Percentiles rank a stretch among this genome's conserved stretches.
Evolutionary conservation across 495 filamentous ascomycete genomes (phyloP).

Genomic region (Hyaloscypha hepaticicola): DNA sequence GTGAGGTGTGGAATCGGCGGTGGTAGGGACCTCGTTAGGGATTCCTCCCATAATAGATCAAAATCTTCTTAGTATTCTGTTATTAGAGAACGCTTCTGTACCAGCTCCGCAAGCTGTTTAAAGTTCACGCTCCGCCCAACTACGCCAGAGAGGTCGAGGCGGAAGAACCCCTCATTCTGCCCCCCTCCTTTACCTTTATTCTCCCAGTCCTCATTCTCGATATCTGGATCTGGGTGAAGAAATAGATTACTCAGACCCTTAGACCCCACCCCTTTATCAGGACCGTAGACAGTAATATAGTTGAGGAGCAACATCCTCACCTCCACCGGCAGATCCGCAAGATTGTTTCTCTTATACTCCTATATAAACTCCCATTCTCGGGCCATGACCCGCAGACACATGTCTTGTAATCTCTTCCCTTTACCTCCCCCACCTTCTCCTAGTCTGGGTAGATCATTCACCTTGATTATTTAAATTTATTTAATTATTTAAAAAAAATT

Average conservation of each 20-base stretch:
- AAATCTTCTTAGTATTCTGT: conserved; percentile 25
- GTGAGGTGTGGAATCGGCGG: conserved; percentile 48
- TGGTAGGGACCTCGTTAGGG: conserved; percentile 22
- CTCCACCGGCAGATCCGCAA: conserved; percentile 60
- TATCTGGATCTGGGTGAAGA: conserved; percentile 3
- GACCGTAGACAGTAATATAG: conserved; percentile 58
- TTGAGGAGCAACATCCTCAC: conserved; percentile 61
- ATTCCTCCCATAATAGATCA: conserved; percentile 45
- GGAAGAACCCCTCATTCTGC: conserved; percentile 51
- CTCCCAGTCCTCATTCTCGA: background rate
- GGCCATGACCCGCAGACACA: conserved; percentile 58
- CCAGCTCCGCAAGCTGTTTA: conserved; percentile 56
- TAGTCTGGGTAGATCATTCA: conserved; percentile 46
- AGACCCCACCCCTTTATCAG: conserved; percentile 44
- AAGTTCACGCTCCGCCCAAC: conserved; percentile 59
- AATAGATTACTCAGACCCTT: conserved; percentile 36
- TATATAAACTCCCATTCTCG: conserved; percentile 66
- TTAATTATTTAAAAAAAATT: too few relatives aligned
- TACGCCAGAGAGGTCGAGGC: conserved; percentile 64
- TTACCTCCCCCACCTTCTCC: conserved; percentile 36
- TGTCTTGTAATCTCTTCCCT: conserved; percentile 50
- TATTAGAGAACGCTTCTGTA: conserved; percentile 34
- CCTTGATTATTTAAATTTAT: too few relatives aligned
- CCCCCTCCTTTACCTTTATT: conserved; percentile 27
- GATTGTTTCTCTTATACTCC: conserved; percentile 63